Percentiles rank a stretch among this genome's conserved stretches.
These are phyloP conservation scores for Acanthamoeba sp. DNA, from an alignment of 208 protist genomes.

Conservation along the genomic window DNA sequence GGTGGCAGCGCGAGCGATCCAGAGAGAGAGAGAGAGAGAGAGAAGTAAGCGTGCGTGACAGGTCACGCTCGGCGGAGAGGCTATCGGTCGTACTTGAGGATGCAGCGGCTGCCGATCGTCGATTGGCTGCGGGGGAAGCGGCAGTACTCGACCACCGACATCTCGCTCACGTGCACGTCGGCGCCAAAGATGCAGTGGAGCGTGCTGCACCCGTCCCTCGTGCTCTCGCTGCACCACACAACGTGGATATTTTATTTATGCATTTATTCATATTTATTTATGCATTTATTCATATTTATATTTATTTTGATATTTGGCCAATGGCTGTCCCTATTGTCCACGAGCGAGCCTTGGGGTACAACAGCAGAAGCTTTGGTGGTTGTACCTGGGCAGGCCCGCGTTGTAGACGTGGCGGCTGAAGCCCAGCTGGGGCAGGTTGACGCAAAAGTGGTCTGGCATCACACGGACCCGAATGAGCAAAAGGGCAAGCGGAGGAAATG, in stretches of 20 bases:
- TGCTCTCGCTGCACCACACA: background rate
- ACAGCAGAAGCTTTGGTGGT: background rate
- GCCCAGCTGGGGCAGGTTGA: slow-evolving; percentile 3
- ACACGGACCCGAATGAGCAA: background rate
- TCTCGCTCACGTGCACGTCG: background rate
- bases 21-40: background rate
- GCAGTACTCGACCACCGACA: slow-evolving; percentile 58
- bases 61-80: background rate
- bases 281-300: too few species aligned
- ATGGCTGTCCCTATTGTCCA: too few species aligned
- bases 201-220: slow-evolving; percentile 38
- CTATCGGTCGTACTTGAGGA: background rate
- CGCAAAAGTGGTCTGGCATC: slow-evolving; percentile 29
- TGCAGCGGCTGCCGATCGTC: slow-evolving; percentile 6
- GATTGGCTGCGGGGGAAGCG: background rate
- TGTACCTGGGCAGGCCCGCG: background rate
- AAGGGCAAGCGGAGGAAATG: background rate
- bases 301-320: too few species aligned
- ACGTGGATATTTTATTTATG: background rate
- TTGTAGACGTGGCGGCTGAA: slow-evolving; percentile 59
- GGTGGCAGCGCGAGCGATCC: too few species aligned
- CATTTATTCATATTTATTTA: too few species aligned
- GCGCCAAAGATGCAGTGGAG: slow-evolving; percentile 21
- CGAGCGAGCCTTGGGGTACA: too few species aligned
- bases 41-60: background rate